Evolutionary conservation across 495 filamentous ascomycete genomes (phyloP), one percentile per base, ranked within the genome.

Genomic region (Cairneyella variabilis): DNA sequence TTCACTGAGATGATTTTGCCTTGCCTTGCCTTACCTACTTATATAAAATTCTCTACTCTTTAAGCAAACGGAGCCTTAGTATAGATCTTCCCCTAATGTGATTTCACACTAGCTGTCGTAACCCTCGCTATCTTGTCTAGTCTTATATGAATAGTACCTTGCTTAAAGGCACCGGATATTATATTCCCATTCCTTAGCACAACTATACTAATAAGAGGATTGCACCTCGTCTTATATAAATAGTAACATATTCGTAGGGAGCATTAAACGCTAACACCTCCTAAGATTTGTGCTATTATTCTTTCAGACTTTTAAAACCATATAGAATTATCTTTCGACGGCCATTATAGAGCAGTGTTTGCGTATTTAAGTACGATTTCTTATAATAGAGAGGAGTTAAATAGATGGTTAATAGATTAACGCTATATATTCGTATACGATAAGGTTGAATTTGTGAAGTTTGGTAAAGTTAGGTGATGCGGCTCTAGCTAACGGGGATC

Each of bases 41-140:
- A 40, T n/a, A 53, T 53, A 40, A 53, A 45, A 53, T 53, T 53
- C 50, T 53, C 50, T 37, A 26, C 45, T 37, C 39, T 39, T 56
- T 28, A 28, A 27, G 54, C 1, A 56, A 47, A 56, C 54, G 14
- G 54, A 36, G 28, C 47, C 39, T 51, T 51, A 47, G 54, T 51
- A 51, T 56, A 22, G 27, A 56, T 42, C 54, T 26, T 51, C 39
- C 38, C 45, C 47, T 51, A 40, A 40, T 56, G 38, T 56, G 36
- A 56, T 56, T 56, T 51, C 48, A 46, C 25, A 50, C 57, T 30
- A 55, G 57, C 57, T 53, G 32, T 58, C 43, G 56, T 48, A 49
- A 44, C 43, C 50, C 36, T 54, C 49, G 50, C 53, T 58, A 58
- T 58, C 43, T 50, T 58, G 43, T 43, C 27, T 18, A 26, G 56